Evolutionary conservation across 768 basidiomycete genomes (phyloP), one percentile per base, ranked within the genome.

Genomic region (Phanerochaete carnosa): DNA sequence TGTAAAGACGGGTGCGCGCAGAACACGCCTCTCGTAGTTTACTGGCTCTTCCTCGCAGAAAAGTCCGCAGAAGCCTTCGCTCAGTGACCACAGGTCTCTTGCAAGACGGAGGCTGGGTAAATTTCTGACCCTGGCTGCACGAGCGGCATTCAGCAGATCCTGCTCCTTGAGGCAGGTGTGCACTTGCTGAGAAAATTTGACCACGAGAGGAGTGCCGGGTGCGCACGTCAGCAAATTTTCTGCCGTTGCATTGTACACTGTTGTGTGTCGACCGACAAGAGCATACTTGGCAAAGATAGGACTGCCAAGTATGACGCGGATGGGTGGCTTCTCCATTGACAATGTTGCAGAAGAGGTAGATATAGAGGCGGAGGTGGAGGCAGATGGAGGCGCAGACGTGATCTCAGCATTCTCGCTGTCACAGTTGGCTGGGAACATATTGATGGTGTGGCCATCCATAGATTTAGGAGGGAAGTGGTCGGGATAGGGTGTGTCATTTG

Each of bases 171-270:
- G 6, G 47, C 57, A 49, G 15, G 29, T 35, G 9, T 6, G 1
- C 5, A 51, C 57, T 23, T 58, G 57, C 13, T 58, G 33, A n/a
- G 46, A 58, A 9, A 58, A 5, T 23, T 58, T 58, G 46, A 51
- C 35, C 19, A 58, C 32, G 13, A 50, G 26, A 4, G 19, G 9
- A 11, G n/a, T 35, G 29, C 32, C 35, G 3, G 47, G 39, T 15
- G 29, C 4, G 29, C n/a, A 58, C 15, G 8, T 16, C 32, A 39
- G 47, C 11, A 35, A 43, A 7, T 19, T 7, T 19, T 43, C 33
- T 3, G 47, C 26, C 22, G 32, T 50, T 13, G 35, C 35, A 9
- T 13, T 52, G 35, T 58, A 58, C 2, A 58, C 57, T n/a, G 51
- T 25, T 4, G 57, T 58, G 11, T 46, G 26, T 2, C 57, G 46